Percentiles rank a stretch among this genome's conserved stretches.
phyloP scores from a whole-genome alignment of 1,284 basidiomycete genomes.

The Boletus semigastroideus region DNA sequence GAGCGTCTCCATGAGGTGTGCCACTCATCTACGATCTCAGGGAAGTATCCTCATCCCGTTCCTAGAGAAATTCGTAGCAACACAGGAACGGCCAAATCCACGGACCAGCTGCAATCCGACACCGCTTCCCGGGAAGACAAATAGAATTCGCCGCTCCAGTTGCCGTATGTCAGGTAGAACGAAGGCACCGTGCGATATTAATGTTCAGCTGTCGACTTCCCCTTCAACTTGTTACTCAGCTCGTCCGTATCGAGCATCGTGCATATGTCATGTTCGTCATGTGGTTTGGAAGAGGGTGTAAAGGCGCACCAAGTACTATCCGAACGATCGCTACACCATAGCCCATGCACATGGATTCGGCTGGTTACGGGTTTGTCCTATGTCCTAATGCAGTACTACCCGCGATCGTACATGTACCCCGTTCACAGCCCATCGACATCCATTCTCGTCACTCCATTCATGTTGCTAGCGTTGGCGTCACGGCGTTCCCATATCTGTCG shows the following conservation, averaged over 20 bases:
- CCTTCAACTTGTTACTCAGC: neutral
- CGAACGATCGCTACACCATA: slow-evolving; percentile 12
- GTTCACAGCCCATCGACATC: slow-evolving; percentile 33
- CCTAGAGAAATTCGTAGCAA: slow-evolving; percentile 12
- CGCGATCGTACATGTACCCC: slow-evolving; percentile 3
- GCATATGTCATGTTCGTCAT: slow-evolving; percentile 18
- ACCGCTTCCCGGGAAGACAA: slow-evolving; percentile 6
- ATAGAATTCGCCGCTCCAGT: slow-evolving; percentile 7
- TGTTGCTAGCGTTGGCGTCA: slow-evolving; percentile 18
- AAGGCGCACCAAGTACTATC: slow-evolving; percentile 12
- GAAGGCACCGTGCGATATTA: neutral
- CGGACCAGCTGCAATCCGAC: slow-evolving; percentile 5
- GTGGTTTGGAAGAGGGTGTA: slow-evolving; percentile 14
- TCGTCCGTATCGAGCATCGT: neutral
- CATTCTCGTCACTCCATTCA: slow-evolving; percentile 26
- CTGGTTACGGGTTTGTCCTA: slow-evolving; percentile 15
- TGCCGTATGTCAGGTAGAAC: neutral
- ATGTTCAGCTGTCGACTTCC: neutral
- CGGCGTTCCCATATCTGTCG: slow-evolving; percentile 72
- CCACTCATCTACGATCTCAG: neutral
- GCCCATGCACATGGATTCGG: neutral
- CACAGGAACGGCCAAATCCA: slow-evolving; percentile 1
- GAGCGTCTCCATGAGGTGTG: slow-evolving; percentile 15
- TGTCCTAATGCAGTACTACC: slow-evolving; percentile 20
- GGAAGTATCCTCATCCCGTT: neutral